Conservation (phyloP, 1,284 basidiomycete species). For the Irpex sp. region DNA sequence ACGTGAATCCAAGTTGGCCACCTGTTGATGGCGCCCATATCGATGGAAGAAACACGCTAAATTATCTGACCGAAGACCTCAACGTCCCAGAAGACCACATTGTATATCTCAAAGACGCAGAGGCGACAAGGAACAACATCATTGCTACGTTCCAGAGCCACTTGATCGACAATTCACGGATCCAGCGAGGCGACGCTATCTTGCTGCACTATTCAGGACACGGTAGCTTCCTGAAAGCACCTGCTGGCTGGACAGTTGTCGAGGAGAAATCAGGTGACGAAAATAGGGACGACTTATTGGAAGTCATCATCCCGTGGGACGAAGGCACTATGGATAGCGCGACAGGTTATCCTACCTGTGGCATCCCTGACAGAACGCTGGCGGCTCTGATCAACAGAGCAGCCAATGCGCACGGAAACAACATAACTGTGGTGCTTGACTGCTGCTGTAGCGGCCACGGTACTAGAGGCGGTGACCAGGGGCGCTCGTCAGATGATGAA, state of each 20-base stretch:
- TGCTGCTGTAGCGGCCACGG: constrained; percentile 14
- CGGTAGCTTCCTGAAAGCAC: constrained; percentile 9
- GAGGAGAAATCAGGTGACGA: constrained; percentile 3
- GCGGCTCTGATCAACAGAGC: constrained; percentile 7
- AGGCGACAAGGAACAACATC: constrained; percentile 12
- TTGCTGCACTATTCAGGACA: constrained; percentile 17
- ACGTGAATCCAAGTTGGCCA: constrained; percentile 3
- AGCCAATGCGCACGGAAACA: constrained; percentile 8
- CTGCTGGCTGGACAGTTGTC: constrained; percentile 4
- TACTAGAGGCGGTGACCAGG: neutral
- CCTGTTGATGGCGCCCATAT: constrained; percentile 3
- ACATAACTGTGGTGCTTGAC: constrained; percentile 14
- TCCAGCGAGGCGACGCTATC: constrained; percentile 12
- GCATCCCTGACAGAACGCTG: constrained; percentile 13
- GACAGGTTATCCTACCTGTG: constrained; percentile 1
- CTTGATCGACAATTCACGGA: constrained; percentile 14
- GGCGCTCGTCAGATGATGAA: constrained; percentile 13
- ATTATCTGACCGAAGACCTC: constrained; percentile 16
- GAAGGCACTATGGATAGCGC: constrained; percentile 5
- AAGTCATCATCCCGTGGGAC: constrained; percentile 13
- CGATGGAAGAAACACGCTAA: neutral
- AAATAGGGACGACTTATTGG: neutral
- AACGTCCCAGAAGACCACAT: constrained; percentile 11
- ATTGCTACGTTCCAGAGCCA: constrained; percentile 12
- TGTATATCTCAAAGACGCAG: neutral